Percentiles rank a stretch among this genome's conserved stretches.
Evolutionary conservation across 495 filamentous ascomycete species (phyloP).

Genomic region (Podospora didyma): DNA sequence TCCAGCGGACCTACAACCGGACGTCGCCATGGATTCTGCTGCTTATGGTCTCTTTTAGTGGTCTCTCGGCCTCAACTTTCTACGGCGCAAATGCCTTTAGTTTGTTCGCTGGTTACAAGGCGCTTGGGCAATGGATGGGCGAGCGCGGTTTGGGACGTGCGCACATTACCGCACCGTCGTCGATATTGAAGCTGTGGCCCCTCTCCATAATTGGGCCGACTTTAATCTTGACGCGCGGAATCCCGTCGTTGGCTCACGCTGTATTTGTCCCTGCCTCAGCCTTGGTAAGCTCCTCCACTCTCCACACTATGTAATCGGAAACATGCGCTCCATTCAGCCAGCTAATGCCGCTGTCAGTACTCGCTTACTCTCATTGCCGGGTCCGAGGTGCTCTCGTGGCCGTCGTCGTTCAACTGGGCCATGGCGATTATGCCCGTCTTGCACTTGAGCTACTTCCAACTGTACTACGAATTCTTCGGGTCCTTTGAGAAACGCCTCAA

Average conservation of each 20-base stretch:
- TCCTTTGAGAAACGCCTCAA: conserved; percentile 60
- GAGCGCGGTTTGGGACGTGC: background rate
- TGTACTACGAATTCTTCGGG: conserved; percentile 62
- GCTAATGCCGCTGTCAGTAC: conserved; percentile 15
- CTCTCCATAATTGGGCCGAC: conserved; percentile 37
- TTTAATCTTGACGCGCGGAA: conserved; percentile 32
- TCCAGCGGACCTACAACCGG: conserved; percentile 52
- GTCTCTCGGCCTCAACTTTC: conserved; percentile 38
- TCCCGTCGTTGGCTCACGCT: conserved; percentile 25
- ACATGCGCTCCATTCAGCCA: background rate
- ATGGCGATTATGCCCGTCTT: conserved; percentile 65
- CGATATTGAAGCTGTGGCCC: conserved; percentile 9
- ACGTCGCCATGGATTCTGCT: conserved; percentile 57
- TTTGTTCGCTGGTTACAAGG: conserved; percentile 34
- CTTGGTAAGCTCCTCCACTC: conserved; percentile 24
- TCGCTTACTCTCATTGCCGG: conserved; percentile 14
- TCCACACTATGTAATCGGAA: too few species aligned
- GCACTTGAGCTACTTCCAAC: conserved; percentile 60
- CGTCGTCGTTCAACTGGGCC: conserved; percentile 68
- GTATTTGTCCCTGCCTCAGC: conserved; percentile 30
- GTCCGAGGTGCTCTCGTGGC: conserved; percentile 50
- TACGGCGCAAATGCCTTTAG: conserved; percentile 35
- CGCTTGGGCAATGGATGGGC: conserved; percentile 23
- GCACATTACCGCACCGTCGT: background rate
- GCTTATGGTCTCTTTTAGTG: conserved; percentile 50